Percentiles rank a stretch among this genome's conserved stretches.
Conservation (phyloP, 2,329 filamentous ascomycete genomes). For the Zalaria obscura region DNA sequence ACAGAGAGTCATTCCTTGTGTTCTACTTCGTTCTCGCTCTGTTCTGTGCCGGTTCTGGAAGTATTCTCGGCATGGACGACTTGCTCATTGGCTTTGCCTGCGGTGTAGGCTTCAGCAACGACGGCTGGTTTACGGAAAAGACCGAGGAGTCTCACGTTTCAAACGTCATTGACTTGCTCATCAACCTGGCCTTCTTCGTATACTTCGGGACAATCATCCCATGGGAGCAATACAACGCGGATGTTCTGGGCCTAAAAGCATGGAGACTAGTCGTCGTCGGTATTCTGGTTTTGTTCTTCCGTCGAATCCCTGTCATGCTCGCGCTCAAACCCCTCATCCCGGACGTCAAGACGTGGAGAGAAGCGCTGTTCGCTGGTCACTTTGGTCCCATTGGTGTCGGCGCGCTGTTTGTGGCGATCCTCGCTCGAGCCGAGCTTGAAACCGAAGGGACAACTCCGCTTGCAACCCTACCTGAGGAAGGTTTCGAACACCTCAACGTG, state of each 20-base stretch:
- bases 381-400: slow-evolving; percentile 97
- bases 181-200: slow-evolving; percentile 97
- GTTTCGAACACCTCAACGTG: slow-evolving; percentile 51
- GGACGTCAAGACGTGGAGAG: slow-evolving; percentile 95
- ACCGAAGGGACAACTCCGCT: slow-evolving; percentile 61
- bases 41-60: slow-evolving; percentile 88
- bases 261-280: slow-evolving; percentile 91
- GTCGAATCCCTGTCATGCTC: slow-evolving; percentile 91
- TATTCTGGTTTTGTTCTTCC: slow-evolving; percentile 88
- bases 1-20: slow-evolving; percentile 92
- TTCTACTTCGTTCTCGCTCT: slow-evolving; percentile 97
- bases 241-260: slow-evolving; percentile 55
- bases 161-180: slow-evolving; percentile 93
- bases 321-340: slow-evolving; percentile 82
- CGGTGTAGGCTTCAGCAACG: slow-evolving; percentile 97
- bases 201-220: slow-evolving; percentile 96
- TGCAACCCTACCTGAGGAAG: slow-evolving; percentile 41
- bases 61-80: slow-evolving; percentile 83
- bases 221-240: slow-evolving; percentile 79
- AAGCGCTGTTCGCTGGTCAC: slow-evolving; percentile 90
- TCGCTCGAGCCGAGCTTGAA: slow-evolving; percentile 85
- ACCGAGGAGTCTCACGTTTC: slow-evolving; percentile 97
- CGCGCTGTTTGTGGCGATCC: slow-evolving; percentile 86
- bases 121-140: slow-evolving; percentile 97
- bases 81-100: slow-evolving; percentile 86